These are phyloP conservation scores for Aspergillus sp. DNA, from an alignment of 2,329 filamentous ascomycete genomes.

Conservation along the genomic window DNA sequence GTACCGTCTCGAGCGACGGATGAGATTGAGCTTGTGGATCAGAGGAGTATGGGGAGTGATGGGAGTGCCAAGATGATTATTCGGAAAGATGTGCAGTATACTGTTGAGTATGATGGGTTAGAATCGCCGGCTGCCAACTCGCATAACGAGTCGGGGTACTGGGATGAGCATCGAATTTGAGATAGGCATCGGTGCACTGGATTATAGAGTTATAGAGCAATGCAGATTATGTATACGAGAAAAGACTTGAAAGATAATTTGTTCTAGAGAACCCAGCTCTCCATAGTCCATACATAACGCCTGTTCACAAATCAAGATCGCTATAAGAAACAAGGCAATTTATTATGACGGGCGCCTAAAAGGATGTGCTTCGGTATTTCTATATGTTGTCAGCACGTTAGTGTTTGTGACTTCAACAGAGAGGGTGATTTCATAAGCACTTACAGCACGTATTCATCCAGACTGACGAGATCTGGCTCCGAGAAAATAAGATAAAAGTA, in stretches of 20 bases:
- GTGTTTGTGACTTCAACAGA: background rate
- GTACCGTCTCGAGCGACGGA: background rate
- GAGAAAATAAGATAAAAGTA: constrained; percentile 48
- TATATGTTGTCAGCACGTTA: constrained; percentile 7
- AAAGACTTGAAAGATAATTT: background rate
- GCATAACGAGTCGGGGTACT: background rate
- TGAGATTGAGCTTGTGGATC: constrained; percentile 16
- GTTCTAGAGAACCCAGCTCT: background rate
- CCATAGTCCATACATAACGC: background rate
- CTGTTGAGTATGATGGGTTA: constrained; percentile 26
- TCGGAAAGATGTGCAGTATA: constrained; percentile 33
- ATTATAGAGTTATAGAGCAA: background rate
- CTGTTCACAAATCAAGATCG: background rate
- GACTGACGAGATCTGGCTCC: constrained; percentile 38
- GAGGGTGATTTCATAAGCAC: constrained; percentile 12
- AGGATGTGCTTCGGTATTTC: constrained; percentile 44
- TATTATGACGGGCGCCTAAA: constrained; percentile 28
- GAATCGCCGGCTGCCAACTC: background rate
- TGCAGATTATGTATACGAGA: background rate
- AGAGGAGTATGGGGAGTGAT: constrained; percentile 12
- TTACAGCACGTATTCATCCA: constrained; percentile 47
- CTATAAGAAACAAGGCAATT: background rate
- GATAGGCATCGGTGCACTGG: background rate
- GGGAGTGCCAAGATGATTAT: constrained; percentile 31
- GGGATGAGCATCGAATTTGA: background rate